A percentile compares a stretch with the other conserved stretches of the same genome.
Evolutionary conservation across 345 rosid species (phyloP).

Genomic region (Clausena lansium): DNA sequence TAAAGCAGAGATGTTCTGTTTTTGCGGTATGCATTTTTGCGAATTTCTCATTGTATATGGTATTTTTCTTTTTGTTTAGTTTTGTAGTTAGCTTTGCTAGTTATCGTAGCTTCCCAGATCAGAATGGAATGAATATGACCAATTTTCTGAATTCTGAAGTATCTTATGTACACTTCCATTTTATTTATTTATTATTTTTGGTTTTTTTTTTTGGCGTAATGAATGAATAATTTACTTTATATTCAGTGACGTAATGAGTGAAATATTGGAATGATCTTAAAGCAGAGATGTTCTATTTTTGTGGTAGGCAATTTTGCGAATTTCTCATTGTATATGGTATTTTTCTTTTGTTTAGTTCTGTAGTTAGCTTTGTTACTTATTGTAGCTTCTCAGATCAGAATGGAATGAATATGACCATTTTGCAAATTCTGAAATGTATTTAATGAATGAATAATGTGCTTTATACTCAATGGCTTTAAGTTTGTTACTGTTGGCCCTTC

Average conservation of each 20-base stretch:
- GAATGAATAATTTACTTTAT: too few relatives aligned
- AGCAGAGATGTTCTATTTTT: not conserved
- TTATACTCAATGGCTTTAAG: not conserved
- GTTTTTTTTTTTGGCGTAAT: not conserved
- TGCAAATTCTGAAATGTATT: not conserved
- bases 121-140: not conserved
- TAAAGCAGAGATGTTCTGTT: not conserved
- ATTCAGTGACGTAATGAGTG: not conserved
- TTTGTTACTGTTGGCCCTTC: not conserved
- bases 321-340: not conserved
- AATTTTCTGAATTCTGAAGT: not conserved
- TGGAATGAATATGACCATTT: not conserved
- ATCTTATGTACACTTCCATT: not conserved
- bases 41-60: not conserved
- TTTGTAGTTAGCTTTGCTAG: not conserved
- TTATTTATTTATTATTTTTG: not conserved
- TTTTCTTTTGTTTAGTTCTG: not conserved
- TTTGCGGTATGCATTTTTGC: not conserved
- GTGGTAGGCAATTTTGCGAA: not conserved
- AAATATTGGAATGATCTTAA: conserved; percentile 6
- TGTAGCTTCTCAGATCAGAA: not conserved
- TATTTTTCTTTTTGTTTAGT: not conserved
- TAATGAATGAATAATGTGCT: not conserved
- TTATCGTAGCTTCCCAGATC: not conserved
- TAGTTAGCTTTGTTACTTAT: not conserved